A percentile compares a stretch with the other conserved stretches of the same genome.
phyloP scores from a whole-genome alignment of 352 stramenopile species.

The Phytopythium montanum region DNA sequence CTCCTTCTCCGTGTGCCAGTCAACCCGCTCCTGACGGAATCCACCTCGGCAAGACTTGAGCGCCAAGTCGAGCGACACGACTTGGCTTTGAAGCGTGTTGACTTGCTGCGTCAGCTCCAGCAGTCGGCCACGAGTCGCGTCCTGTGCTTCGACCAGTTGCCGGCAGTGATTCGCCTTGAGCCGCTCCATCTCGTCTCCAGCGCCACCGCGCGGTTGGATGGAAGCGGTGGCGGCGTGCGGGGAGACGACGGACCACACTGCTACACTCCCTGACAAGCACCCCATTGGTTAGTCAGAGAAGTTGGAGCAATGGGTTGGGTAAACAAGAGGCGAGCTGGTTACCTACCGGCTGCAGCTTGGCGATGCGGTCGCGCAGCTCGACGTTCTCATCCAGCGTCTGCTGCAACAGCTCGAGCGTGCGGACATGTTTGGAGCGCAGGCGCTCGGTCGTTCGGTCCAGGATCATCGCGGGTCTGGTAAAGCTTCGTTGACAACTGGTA shows the following conservation, averaged over 20 bases:
- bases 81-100: slow-evolving; percentile 45
- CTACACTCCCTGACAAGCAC: slow-evolving; percentile 27
- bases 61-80: slow-evolving; percentile 40
- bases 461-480: slow-evolving; percentile 26
- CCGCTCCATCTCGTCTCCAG: slow-evolving; percentile 54
- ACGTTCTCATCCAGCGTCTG: slow-evolving; percentile 80
- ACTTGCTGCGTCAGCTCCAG: slow-evolving; percentile 24
- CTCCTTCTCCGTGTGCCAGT: slow-evolving; percentile 31
- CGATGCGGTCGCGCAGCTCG: slow-evolving; percentile 47
- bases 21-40: slow-evolving; percentile 28
- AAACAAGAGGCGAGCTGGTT: neutral
- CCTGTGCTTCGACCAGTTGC: slow-evolving; percentile 33
- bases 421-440: slow-evolving; percentile 76
- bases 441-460: slow-evolving; percentile 64
- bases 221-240: slow-evolving; percentile 23
- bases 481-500: too few relatives aligned
- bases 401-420: slow-evolving; percentile 73
- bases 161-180: slow-evolving; percentile 42
- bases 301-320: neutral
- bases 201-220: slow-evolving; percentile 39
- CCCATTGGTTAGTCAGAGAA: too few relatives aligned
- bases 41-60: slow-evolving; percentile 28
- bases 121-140: slow-evolving; percentile 22
- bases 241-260: slow-evolving; percentile 20
- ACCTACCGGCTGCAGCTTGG: slow-evolving; percentile 41